Evolutionary conservation across 495 filamentous ascomycete genomes (phyloP).

Genomic region (Aspergillus baeticus): DNA sequence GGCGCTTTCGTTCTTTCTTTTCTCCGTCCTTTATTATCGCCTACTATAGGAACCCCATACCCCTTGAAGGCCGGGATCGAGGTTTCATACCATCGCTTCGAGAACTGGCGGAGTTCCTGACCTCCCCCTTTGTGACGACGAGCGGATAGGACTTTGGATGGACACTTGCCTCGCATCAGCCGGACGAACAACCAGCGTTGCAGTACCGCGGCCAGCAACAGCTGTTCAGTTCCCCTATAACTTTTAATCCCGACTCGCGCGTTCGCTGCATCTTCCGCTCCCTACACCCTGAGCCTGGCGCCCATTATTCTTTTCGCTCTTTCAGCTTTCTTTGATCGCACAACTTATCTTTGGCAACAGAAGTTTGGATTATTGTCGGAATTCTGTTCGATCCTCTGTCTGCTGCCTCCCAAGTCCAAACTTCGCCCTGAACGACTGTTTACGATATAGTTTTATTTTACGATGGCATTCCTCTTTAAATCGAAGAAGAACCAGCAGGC

Average conservation of each 20-base stretch:
- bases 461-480: constrained; percentile 64
- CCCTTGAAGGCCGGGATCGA: constrained; percentile 15
- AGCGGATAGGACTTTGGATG: constrained; percentile 13
- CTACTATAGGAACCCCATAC: constrained; percentile 15
- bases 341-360: constrained; percentile 9
- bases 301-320: constrained; percentile 10
- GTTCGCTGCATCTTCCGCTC: constrained; percentile 15
- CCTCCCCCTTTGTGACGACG: constrained; percentile 14
- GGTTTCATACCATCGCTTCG: constrained; percentile 13
- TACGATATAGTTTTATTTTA: constrained; percentile 36
- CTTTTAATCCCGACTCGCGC: constrained; percentile 9
- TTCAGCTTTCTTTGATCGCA: not conserved
- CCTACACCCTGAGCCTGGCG: constrained; percentile 15
- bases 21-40: constrained; percentile 16
- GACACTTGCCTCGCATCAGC: constrained; percentile 4
- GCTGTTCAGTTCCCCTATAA: constrained; percentile 4
- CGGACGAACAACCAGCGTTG: constrained; percentile 3
- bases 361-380: constrained; percentile 1
- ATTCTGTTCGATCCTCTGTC: not conserved
- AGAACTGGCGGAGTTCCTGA: constrained; percentile 11
- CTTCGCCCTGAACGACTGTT: constrained; percentile 36
- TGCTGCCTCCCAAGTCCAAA: not conserved
- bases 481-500: constrained; percentile 56
- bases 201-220: not conserved
- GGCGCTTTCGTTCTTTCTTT: constrained; percentile 13